Conservation (phyloP, 2,329 filamentous ascomycete genomes). For the Pyrenophora teres region DNA sequence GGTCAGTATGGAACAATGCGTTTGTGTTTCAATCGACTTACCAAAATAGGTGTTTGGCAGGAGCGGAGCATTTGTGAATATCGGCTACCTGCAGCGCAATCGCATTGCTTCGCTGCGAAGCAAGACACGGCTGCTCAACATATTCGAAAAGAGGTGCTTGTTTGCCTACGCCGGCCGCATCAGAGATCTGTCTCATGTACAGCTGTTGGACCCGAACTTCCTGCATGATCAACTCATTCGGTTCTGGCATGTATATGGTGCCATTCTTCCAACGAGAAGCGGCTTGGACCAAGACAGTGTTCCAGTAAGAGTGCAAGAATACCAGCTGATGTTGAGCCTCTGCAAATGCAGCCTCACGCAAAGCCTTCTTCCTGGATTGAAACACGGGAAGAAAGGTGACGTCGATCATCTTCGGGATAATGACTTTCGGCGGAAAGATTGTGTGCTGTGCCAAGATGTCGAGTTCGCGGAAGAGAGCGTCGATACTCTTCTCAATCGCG, state of each 20-base stretch:
- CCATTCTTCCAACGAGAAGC: conserved; percentile 40
- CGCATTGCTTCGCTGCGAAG: conserved; percentile 16
- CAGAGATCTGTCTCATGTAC: conserved; percentile 37
- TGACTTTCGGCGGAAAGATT: conserved; percentile 29
- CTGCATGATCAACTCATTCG: conserved; percentile 42
- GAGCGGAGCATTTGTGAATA: conserved; percentile 38
- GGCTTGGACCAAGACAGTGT: conserved; percentile 36
- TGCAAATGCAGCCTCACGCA: conserved; percentile 31
- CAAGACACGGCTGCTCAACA: conserved; percentile 42
- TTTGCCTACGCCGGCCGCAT: conserved; percentile 39
- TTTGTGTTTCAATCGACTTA: conserved; percentile 34
- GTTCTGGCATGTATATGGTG: conserved; percentile 39
- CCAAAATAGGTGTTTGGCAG: conserved; percentile 44
- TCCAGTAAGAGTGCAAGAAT: conserved; percentile 45
- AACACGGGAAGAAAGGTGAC: conserved; percentile 45
- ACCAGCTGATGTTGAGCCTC: conserved; percentile 41
- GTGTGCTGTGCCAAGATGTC: conserved; percentile 39
- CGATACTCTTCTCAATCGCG: conserved; percentile 42
- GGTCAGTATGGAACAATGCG: conserved; percentile 40
- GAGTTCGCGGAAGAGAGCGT: conserved; percentile 41
- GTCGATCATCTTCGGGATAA: conserved; percentile 42
- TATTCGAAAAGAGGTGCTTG: conserved; percentile 42
- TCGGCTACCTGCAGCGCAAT: conserved; percentile 34
- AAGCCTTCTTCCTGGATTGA: conserved; percentile 28
- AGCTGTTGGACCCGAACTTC: conserved; percentile 43